Percentiles rank a stretch among this genome's conserved stretches.
Evolutionary conservation across 495 filamentous ascomycete genomes (phyloP).

Genomic region (Antarctomyces pellizariae): DNA sequence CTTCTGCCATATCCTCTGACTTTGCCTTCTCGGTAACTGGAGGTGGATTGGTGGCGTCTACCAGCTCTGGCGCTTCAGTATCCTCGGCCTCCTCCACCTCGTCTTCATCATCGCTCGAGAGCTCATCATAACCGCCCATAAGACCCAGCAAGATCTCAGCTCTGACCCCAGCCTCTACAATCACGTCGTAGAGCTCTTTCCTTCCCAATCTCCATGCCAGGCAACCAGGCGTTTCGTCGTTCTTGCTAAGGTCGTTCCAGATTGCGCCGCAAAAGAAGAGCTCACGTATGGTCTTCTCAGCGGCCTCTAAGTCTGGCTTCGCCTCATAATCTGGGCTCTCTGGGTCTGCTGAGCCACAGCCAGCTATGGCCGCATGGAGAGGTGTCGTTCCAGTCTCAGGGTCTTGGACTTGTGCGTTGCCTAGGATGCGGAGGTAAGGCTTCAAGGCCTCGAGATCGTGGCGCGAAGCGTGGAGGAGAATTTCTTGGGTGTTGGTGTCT

Average conservation of each 20-base stretch:
- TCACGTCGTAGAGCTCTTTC: slow-evolving; percentile 52
- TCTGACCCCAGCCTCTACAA: slow-evolving; percentile 79
- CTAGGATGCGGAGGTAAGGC: slow-evolving; percentile 38
- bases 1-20: slow-evolving; percentile 8
- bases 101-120: slow-evolving; percentile 38
- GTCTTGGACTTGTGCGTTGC: slow-evolving; percentile 56
- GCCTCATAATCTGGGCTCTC: no score
- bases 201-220: slow-evolving; percentile 49
- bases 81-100: slow-evolving; percentile 28
- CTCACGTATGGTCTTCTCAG: slow-evolving; percentile 41
- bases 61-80: slow-evolving; percentile 13
- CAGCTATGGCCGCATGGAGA: slow-evolving; percentile 73
- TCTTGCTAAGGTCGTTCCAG: slow-evolving; percentile 82
- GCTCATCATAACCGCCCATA: slow-evolving; percentile 52
- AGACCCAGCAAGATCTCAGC: slow-evolving; percentile 66
- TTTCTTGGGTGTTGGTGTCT: slow-evolving; percentile 22
- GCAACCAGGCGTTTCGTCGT: slow-evolving; percentile 81
- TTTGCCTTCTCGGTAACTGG: slow-evolving; percentile 10
- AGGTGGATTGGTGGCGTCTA: slow-evolving; percentile 4
- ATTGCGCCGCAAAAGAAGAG: slow-evolving; percentile 75
- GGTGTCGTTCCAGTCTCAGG: slow-evolving; percentile 67
- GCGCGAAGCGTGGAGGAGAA: slow-evolving; percentile 63
- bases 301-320: slow-evolving; percentile 26
- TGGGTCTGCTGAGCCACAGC: slow-evolving; percentile 32
- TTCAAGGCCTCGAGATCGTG: slow-evolving; percentile 61